Percentiles rank a stretch among this genome's conserved stretches.
Conservation (phyloP, 306 rosid genomes). For the Fragaria iinumae region DNA sequence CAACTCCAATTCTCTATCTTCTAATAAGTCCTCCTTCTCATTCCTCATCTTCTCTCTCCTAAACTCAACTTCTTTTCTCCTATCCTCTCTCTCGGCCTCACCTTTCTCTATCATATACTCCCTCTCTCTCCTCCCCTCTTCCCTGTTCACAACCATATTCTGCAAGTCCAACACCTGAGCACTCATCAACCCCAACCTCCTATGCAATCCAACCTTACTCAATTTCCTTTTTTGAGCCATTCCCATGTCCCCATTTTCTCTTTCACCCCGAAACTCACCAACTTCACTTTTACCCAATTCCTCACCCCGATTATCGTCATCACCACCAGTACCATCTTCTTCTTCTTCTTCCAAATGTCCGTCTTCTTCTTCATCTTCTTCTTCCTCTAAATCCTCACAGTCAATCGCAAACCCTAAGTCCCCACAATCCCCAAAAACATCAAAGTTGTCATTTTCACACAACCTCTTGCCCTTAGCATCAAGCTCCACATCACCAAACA, state of each 20-base stretch:
- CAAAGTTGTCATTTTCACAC: neutral
- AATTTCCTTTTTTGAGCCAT: constrained; percentile 26
- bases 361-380: constrained; percentile 35
- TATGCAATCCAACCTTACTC: constrained; percentile 39
- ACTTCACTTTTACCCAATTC: constrained; percentile 28
- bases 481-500: constrained; percentile 73
- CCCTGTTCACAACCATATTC: constrained; percentile 63
- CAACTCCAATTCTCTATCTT: constrained; percentile 47
- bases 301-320: constrained; percentile 13
- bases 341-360: constrained; percentile 22
- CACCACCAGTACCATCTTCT: neutral
- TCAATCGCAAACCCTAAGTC: constrained; percentile 52
- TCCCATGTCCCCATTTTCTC: constrained; percentile 25
- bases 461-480: neutral
- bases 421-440: neutral
- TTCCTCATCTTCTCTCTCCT: constrained; percentile 40
- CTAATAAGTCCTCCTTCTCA: constrained; percentile 51
- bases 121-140: constrained; percentile 72
- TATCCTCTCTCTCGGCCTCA: constrained; percentile 43
- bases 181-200: constrained; percentile 42
- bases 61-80: constrained; percentile 46
- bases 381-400: constrained; percentile 40
- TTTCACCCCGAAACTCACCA: constrained; percentile 27
- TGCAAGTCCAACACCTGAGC: constrained; percentile 54
- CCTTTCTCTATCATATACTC: constrained; percentile 52